These are phyloP conservation scores for Zalerion maritima DNA, from an alignment of 495 filamentous ascomycete genomes.

Conservation along the genomic window DNA sequence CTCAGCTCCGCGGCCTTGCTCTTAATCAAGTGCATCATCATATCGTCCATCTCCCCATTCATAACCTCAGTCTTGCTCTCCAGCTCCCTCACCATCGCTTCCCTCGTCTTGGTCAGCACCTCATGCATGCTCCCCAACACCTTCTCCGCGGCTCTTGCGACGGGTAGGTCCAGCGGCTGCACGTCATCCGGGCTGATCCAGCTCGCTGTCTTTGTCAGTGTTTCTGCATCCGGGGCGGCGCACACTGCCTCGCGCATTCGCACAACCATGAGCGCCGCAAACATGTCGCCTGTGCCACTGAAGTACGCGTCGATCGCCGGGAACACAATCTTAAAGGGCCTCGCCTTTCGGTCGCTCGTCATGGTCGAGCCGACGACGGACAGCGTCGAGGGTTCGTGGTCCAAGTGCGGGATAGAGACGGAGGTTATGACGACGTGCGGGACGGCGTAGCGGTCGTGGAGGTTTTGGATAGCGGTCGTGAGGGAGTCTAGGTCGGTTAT, in stretches of 20 bases:
- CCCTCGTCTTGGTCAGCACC: constrained; percentile 63
- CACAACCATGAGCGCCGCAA: constrained; percentile 77
- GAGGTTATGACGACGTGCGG: constrained; percentile 93
- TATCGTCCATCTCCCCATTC: too few species aligned
- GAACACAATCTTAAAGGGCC: constrained; percentile 71
- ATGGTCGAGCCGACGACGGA: constrained; percentile 68
- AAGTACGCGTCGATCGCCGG: constrained; percentile 85
- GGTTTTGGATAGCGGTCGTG: constrained; percentile 51
- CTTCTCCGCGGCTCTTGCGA: constrained; percentile 70
- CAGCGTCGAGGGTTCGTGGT: constrained; percentile 36
- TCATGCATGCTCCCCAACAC: constrained; percentile 89
- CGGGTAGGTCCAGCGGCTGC: constrained; percentile 52
- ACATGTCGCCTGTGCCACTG: constrained; percentile 95
- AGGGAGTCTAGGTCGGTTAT: constrained; percentile 65
- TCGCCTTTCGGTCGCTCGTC: constrained; percentile 45
- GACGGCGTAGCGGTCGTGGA: constrained; percentile 62
- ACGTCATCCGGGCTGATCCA: constrained; percentile 62
- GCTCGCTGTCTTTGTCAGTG: constrained; percentile 33
- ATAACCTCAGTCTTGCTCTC: too few species aligned
- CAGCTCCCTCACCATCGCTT: constrained; percentile 34
- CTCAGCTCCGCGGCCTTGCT: constrained; percentile 71
- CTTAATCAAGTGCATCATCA: constrained; percentile 46
- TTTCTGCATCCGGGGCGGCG: constrained; percentile 15
- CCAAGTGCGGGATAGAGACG: constrained; percentile 33
- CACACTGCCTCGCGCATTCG: constrained; percentile 72